phyloP scores from a whole-genome alignment of 192 early-diverging fungal species.

The Helicostylum pulchrum region DNA sequence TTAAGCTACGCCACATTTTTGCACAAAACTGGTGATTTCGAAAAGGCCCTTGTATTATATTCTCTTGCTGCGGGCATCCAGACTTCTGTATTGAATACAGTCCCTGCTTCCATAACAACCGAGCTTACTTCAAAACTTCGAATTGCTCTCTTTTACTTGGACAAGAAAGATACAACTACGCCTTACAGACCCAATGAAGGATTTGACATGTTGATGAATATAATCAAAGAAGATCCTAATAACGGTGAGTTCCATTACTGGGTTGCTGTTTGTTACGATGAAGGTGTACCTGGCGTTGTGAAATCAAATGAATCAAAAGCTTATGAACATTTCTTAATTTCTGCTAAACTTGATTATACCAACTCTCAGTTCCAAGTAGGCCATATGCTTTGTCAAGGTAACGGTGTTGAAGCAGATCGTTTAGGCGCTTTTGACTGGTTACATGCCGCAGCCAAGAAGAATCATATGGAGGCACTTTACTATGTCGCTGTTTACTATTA shows the following conservation, averaged over 20 bases:
- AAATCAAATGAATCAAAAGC: constrained; percentile 23
- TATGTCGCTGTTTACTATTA: constrained; percentile 33
- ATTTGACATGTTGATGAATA: constrained; percentile 25
- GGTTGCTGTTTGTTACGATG: constrained; percentile 35
- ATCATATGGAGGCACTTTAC: constrained; percentile 26
- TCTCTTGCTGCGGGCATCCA: constrained; percentile 6
- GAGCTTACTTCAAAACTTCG: constrained; percentile 20
- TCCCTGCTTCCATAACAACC: neutral
- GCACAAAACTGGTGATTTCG: constrained; percentile 22
- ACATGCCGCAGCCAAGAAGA: constrained; percentile 27
- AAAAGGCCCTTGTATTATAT: constrained; percentile 29
- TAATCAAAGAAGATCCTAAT: constrained; percentile 13
- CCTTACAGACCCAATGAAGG: constrained; percentile 20
- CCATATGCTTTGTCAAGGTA: constrained; percentile 40
- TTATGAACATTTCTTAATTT: constrained; percentile 22
- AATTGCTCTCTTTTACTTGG: constrained; percentile 29
- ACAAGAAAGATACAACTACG: constrained; percentile 23
- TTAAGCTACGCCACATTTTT: constrained; percentile 28
- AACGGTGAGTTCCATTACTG: constrained; percentile 33
- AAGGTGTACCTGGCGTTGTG: constrained; percentile 26
- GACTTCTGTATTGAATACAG: neutral
- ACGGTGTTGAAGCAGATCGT: constrained; percentile 28
- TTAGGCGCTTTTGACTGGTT: constrained; percentile 40
- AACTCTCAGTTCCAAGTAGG: constrained; percentile 38
- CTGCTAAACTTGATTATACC: constrained; percentile 23